Evolutionary conservation across 371 early-diverging fungal genomes (phyloP).

Genomic region (Rhizopus delemar): DNA sequence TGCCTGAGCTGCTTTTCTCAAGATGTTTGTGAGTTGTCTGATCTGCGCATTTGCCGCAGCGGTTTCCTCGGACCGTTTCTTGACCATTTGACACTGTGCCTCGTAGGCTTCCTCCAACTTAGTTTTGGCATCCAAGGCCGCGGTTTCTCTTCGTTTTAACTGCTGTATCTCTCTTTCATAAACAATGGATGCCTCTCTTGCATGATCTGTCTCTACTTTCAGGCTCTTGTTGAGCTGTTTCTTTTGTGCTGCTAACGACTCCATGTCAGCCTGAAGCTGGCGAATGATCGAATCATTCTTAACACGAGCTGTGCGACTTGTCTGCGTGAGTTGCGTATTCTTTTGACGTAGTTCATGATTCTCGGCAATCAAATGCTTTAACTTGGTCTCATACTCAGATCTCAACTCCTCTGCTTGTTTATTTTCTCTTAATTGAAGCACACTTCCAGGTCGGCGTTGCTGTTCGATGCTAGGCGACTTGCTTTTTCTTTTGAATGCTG

Average conservation of each 20-base stretch:
- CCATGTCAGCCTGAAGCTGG: constrained; percentile 48
- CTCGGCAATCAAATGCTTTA: constrained; percentile 64
- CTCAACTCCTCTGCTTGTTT: constrained; percentile 38
- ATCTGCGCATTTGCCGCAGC: constrained; percentile 32
- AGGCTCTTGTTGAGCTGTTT: constrained; percentile 66
- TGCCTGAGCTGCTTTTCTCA: constrained; percentile 39
- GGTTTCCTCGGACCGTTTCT: constrained; percentile 50
- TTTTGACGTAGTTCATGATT: constrained; percentile 62
- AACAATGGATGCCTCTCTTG: constrained; percentile 53
- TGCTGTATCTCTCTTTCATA: constrained; percentile 69
- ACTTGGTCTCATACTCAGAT: constrained; percentile 62
- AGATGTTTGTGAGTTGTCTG: constrained; percentile 28
- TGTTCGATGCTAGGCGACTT: neutral
- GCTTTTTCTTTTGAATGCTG: constrained; percentile 11
- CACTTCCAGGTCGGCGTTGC: constrained; percentile 6
- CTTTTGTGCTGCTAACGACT: constrained; percentile 68
- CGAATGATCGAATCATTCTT: constrained; percentile 41
- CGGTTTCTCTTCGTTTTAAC: constrained; percentile 58
- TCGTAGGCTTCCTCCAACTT: constrained; percentile 65
- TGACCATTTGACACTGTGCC: constrained; percentile 48
- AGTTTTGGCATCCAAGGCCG: constrained; percentile 57
- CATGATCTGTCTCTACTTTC: constrained; percentile 60
- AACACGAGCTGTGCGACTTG: constrained; percentile 42
- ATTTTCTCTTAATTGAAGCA: constrained; percentile 30
- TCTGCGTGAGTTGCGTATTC: constrained; percentile 49